Evolutionary conservation across 169 alveolate genomes (phyloP).

Genomic region (Cryptosporidium tyzzeri): DNA sequence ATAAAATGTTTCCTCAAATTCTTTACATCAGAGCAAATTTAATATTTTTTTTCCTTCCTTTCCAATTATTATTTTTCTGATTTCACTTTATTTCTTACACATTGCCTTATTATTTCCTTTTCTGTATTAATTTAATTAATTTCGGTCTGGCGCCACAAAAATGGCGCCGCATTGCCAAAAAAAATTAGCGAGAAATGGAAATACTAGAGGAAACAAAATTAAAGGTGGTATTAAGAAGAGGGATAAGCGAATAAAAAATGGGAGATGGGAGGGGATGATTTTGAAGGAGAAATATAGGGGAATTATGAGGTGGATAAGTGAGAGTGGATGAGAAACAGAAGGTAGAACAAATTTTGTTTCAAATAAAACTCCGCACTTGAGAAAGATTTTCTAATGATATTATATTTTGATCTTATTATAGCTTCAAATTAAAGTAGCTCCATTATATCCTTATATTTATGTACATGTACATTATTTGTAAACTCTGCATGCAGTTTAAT

Average conservation of each 20-base stretch:
- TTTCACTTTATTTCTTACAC: background rate
- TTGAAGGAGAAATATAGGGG: background rate
- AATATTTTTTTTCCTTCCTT: background rate
- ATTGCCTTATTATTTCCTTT: background rate
- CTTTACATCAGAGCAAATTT: constrained; percentile 9
- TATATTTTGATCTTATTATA: too few species aligned
- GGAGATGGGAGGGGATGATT: background rate
- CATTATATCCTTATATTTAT: too few species aligned
- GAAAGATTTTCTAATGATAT: too few species aligned
- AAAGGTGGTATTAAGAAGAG: background rate
- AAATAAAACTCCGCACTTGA: too few species aligned
- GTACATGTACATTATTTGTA: too few species aligned
- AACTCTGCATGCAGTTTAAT: background rate
- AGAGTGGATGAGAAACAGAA: background rate
- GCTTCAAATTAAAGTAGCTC: background rate
- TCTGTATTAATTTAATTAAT: background rate
- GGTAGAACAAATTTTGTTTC: background rate
- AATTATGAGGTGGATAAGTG: background rate
- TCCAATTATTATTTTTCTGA: background rate
- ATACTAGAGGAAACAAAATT: background rate
- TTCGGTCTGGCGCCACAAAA: background rate
- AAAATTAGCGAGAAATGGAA: background rate
- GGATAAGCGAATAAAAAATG: background rate
- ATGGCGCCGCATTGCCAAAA: background rate
- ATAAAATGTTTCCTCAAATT: background rate